Evolutionary conservation across 129 eudicot genomes (phyloP).

Genomic region (Erigeron canadensis): DNA sequence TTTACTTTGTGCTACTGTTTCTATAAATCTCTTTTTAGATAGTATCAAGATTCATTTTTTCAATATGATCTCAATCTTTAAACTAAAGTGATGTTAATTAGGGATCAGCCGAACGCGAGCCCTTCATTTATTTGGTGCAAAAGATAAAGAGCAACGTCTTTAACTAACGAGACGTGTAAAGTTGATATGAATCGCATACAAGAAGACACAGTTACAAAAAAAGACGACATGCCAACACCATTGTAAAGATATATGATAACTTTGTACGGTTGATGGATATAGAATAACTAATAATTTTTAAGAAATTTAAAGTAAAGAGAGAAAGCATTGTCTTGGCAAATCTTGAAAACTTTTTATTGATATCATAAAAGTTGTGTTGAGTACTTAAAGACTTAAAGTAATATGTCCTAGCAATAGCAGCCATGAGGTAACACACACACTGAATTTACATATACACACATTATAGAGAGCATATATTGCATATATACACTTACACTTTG

Average conservation of each 20-base stretch:
- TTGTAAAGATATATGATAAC: conserved; percentile 22
- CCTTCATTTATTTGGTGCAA: conserved; percentile 17
- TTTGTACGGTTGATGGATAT: conserved; percentile 30
- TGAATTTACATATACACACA: conserved; percentile 4
- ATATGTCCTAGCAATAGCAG: conserved; percentile 20
- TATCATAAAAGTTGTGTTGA: conserved; percentile 28
- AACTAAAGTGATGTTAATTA: conserved; percentile 13
- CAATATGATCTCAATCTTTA: conserved; percentile 4
- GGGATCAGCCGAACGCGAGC: neutral
- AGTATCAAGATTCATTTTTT: conserved; percentile 1
- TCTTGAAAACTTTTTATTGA: conserved; percentile 24
- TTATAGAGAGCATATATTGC: neutral
- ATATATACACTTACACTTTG: neutral
- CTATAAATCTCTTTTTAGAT: neutral
- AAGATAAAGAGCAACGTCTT: conserved; percentile 13
- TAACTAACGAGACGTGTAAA: conserved; percentile 8
- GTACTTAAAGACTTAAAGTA: conserved; percentile 27
- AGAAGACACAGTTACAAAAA: conserved; percentile 15
- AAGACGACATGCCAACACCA: conserved; percentile 17
- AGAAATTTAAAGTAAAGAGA: neutral
- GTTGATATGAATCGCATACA: conserved; percentile 6
- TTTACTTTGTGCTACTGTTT: neutral
- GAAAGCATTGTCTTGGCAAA: conserved; percentile 24
- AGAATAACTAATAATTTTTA: neutral
- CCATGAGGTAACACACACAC: conserved; percentile 23